A percentile compares a stretch with the other conserved stretches of the same genome.
These are phyloP conservation scores for Sporisorium exsertum DNA, from an alignment of 1,284 basidiomycete species.

Conservation along the genomic window DNA sequence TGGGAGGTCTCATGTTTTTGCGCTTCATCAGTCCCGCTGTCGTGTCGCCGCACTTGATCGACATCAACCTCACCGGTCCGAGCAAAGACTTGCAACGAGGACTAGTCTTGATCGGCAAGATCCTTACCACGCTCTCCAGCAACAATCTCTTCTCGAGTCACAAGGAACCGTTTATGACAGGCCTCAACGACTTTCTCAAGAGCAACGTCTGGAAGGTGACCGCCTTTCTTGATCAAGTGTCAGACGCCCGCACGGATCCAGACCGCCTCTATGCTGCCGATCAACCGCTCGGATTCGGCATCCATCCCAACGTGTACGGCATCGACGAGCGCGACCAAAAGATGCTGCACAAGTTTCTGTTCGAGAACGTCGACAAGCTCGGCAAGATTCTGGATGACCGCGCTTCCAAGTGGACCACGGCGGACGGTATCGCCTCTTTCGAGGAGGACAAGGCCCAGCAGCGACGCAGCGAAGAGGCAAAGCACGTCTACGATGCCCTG, in stretches of 20 bases:
- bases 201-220: conserved; percentile 64
- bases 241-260: conserved; percentile 61
- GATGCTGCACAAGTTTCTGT: conserved; percentile 58
- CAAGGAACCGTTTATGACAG: conserved; percentile 66
- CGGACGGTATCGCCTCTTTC: conserved; percentile 8
- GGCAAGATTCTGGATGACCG: conserved; percentile 56
- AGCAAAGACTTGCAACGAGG: conserved; percentile 60
- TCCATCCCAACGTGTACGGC: conserved; percentile 62
- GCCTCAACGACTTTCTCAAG: conserved; percentile 64
- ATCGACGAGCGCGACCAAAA: conserved; percentile 57
- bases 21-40: conserved; percentile 65
- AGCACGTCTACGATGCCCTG: conserved; percentile 54
- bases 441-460: conserved; percentile 6
- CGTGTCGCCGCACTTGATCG: conserved; percentile 64
- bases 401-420: background rate
- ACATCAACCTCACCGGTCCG: conserved; percentile 60
- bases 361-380: conserved; percentile 62
- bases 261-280: conserved; percentile 63
- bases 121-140: conserved; percentile 62
- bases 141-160: conserved; percentile 64
- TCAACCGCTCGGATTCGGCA: conserved; percentile 62
- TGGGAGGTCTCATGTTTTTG: conserved; percentile 65
- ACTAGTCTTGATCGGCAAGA: conserved; percentile 63
- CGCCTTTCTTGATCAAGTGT: conserved; percentile 63
- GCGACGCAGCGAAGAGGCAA: conserved; percentile 17